phyloP scores from a whole-genome alignment of 495 filamentous ascomycete genomes.

The Ramalina peruviana region DNA sequence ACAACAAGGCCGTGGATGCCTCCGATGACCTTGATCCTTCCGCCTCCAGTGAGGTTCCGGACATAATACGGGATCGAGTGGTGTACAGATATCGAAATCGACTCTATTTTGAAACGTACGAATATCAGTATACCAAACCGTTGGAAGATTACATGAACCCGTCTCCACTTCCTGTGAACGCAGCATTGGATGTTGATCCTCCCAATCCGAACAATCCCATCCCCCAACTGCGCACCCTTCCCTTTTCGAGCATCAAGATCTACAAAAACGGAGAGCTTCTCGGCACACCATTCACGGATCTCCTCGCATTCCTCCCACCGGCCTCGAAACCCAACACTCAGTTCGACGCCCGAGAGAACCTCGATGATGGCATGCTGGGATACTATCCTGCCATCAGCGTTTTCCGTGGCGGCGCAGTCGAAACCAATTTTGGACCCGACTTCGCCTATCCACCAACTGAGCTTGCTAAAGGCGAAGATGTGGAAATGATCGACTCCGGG shows the following conservation, averaged over 20 bases:
- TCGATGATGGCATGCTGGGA: constrained; percentile 87
- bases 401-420: constrained; percentile 78
- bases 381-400: constrained; percentile 92
- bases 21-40: constrained; percentile 38
- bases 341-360: constrained; percentile 59
- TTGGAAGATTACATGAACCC: constrained; percentile 78
- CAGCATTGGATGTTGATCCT: constrained; percentile 28
- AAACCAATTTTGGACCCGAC: constrained; percentile 78
- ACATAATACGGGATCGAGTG: constrained; percentile 87
- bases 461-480: constrained; percentile 27
- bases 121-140: constrained; percentile 77
- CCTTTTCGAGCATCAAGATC: constrained; percentile 70
- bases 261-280: constrained; percentile 84
- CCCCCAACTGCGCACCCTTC: constrained; percentile 65
- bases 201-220: constrained; percentile 60
- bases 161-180: constrained; percentile 32
- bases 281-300: constrained; percentile 76
- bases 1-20: constrained; percentile 68
- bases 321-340: constrained; percentile 60
- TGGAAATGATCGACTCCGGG: constrained; percentile 32
- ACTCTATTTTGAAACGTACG: constrained; percentile 89
- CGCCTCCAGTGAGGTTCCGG: constrained; percentile 29
- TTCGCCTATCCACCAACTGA: constrained; percentile 77
- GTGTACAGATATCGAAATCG: constrained; percentile 87
- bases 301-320: constrained; percentile 85